Evolutionary conservation across 495 filamentous ascomycete genomes (phyloP), one percentile per base, ranked within the genome.

Genomic region (Amorphotheca resinae): DNA sequence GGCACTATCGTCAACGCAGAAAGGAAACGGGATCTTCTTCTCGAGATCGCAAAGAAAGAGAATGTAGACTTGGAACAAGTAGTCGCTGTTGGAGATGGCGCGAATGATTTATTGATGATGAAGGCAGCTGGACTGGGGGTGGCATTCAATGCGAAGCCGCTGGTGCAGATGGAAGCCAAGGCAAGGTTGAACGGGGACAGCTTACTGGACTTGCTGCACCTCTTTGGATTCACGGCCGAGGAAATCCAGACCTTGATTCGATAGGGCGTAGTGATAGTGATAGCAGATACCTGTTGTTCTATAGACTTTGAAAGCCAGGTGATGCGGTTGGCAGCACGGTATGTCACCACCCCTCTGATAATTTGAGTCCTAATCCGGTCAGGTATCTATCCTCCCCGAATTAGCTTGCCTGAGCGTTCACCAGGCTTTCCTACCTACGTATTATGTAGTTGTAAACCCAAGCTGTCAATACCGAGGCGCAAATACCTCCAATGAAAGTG

Each of bases 31-130:
- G 66, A 79, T 26, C 70, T 93, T 7, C 70, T 96, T 25, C 62
- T 79, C 1, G 71, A 82, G 56, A 83, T 96, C 46, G 85, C 91
- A 0, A 67, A 65, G 11, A 72, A 82, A 40, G 78, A 93, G 52
- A 68, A 66, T 18, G 78, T 93, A 33, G 55, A 74, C 1, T 60
- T 88, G 12, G 67, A 78, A n/a, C 81, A 93, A 61, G 80, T 83
- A 9, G 64, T 95, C 21, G 83, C 85, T 8, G 80, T 95, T 1
- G 91, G 91, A 9, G 91, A 98, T 54, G 91, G 91, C 18, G 88
- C 91, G 30, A 98, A 98, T 54, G 91, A 98, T 54, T 66, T 98
- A 28, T 69, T 82, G 32, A 98, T 98, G 91, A 84, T 98, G 64
- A 69, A 73, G 21, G 76, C 76, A 37, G 89, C 91, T 14, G 91